phyloP scores from a whole-genome alignment of 768 basidiomycete species.

The Mrakia hoshinonis region DNA sequence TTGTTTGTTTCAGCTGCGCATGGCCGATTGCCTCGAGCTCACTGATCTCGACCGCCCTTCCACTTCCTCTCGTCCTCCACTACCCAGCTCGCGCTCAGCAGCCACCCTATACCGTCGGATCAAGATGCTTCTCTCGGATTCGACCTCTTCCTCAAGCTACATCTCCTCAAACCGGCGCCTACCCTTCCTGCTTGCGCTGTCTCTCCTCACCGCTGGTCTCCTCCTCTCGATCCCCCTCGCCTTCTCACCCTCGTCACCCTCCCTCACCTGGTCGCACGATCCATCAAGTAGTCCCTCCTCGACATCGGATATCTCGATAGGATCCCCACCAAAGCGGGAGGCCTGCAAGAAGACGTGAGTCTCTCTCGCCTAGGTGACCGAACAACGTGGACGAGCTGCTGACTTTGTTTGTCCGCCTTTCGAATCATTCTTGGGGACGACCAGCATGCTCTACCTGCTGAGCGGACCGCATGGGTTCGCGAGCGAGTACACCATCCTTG shows the following conservation, averaged over 20 bases:
- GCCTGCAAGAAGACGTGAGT: neutral
- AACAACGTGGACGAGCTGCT: neutral
- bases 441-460: neutral
- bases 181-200: neutral
- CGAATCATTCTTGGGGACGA: neutral
- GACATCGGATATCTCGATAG: too few relatives aligned
- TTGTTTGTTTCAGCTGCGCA: too few relatives aligned
- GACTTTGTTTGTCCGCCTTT: neutral
- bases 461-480: neutral
- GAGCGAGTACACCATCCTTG: neutral
- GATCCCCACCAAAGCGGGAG: neutral
- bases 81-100: too few relatives aligned
- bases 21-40: too few relatives aligned
- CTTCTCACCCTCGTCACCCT: neutral
- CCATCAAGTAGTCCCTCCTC: neutral
- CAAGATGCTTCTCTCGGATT: neutral
- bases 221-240: slow-evolving; percentile 6
- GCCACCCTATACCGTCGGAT: too few relatives aligned
- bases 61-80: too few relatives aligned
- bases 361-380: neutral
- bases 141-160: neutral
- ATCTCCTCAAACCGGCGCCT: neutral
- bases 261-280: neutral
- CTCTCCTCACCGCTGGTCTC: neutral
- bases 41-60: too few relatives aligned